phyloP scores from a whole-genome alignment of 2,329 filamentous ascomycete species.

The Lomentospora prolificans region DNA sequence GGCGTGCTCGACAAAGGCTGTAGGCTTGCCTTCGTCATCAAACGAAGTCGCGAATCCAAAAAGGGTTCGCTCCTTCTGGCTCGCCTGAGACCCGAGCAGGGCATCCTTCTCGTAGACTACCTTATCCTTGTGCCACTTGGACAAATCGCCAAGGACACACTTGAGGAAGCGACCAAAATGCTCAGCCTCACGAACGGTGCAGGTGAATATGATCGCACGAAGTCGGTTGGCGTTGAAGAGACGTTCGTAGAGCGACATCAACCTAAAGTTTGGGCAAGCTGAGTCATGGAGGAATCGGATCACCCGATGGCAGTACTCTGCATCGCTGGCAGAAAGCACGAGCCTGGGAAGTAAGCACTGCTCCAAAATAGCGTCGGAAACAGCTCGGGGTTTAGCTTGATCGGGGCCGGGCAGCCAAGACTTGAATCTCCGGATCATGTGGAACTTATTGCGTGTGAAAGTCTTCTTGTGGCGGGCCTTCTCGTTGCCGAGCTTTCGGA shows the following conservation, averaged over 20 bases:
- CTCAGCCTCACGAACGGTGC: constrained; percentile 82
- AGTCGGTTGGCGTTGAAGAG: constrained; percentile 78
- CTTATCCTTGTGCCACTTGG: constrained; percentile 74
- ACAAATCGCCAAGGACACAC: constrained; percentile 69
- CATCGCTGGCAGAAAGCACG: constrained; percentile 73
- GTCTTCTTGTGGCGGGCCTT: constrained; percentile 11
- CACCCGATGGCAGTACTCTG: constrained; percentile 80
- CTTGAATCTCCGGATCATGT: constrained; percentile 66
- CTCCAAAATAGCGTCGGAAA: constrained; percentile 73
- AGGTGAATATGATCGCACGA: constrained; percentile 75
- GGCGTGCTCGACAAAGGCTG: constrained; percentile 68
- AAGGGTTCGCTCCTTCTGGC: constrained; percentile 41
- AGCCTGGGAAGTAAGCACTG: constrained; percentile 87
- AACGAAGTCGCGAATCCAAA: constrained; percentile 72
- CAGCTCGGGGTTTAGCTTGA: constrained; percentile 41
- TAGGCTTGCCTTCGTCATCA: constrained; percentile 57
- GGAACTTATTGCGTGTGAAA: constrained; percentile 33
- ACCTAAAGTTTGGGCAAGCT: constrained; percentile 76
- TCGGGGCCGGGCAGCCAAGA: constrained; percentile 62
- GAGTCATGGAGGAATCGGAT: constrained; percentile 79
- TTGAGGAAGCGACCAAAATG: constrained; percentile 88
- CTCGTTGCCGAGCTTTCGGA: constrained; percentile 11
- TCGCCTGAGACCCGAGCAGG: constrained; percentile 28
- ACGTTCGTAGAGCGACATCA: constrained; percentile 72
- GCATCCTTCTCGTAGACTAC: constrained; percentile 71